Evolutionary conservation across 495 filamentous ascomycete genomes (phyloP), one percentile per base, ranked within the genome.

Genomic region (Penicillium tannophilum): DNA sequence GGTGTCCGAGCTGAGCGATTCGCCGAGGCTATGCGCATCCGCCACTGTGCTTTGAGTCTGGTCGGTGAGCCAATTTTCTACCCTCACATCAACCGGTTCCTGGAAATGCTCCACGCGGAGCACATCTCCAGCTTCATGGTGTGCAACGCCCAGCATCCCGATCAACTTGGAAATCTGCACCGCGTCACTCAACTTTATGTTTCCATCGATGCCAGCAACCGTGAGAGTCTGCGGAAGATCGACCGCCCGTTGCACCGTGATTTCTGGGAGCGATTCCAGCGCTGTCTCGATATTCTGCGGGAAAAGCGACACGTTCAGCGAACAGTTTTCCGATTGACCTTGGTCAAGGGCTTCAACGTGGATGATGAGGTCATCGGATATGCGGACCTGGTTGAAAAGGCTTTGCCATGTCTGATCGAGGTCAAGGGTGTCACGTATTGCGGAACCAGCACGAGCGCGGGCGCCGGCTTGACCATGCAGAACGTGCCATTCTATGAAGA

Each of bases 11-110:
- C 93, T 0, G 93, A 97, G 72, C 82, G 93, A 14, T 97, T 96
- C 66, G 86, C 86, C 5, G 93, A 97, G 73, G 93, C 93, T 0
- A 93, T 97, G 88, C 82, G 86, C 28, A 95, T 98, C 60, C 83
- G 90, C 2, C 93, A 98, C 72, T 98, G 93, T 71, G 93, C 93
- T 1, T 78, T 98, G 20, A 89, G 84, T 66, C 80, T 98, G 44
- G 93, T 98, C 39, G 93, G 93, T 56, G 93, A 98, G 70, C 93
- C 93, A 6, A 96, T 98, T 62, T 98, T 97, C 81, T 98, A 98
- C 71, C 93, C 93, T 20, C 88, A 93, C 72, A 98, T 98, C 77
- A 97, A 98, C 72, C 88, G 88, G 60, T 92, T 98, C 67, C 71
- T 93, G 1, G 82, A 79, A 42, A 77, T 97, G 76, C 78, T 98